phyloP scores from a whole-genome alignment of 1,284 basidiomycete genomes.

The Sporisorium exsertum region DNA sequence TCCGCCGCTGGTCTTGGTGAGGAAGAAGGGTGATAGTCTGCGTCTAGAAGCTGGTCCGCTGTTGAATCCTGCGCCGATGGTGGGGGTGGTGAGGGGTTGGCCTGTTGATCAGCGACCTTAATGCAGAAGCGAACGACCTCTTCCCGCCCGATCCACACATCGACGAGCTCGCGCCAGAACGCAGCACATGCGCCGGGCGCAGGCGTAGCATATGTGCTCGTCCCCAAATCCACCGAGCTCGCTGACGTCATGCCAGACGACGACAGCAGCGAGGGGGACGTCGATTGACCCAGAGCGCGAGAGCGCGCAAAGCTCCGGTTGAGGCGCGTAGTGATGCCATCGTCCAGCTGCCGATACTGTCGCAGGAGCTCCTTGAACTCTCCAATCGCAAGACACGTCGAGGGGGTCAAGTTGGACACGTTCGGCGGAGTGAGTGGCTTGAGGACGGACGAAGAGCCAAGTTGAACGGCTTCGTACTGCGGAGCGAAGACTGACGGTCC shows the following conservation, averaged over 20 bases:
- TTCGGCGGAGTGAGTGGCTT: constrained; percentile 34
- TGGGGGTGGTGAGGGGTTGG: not conserved
- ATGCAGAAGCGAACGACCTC: constrained; percentile 61
- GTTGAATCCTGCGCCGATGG: not conserved
- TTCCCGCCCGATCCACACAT: constrained; percentile 61
- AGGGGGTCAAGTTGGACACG: constrained; percentile 52
- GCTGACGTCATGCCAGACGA: constrained; percentile 27
- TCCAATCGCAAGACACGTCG: constrained; percentile 51
- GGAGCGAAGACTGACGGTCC: constrained; percentile 10
- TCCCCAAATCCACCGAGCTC: constrained; percentile 50
- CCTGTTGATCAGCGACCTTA: constrained; percentile 33
- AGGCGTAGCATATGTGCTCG: constrained; percentile 52
- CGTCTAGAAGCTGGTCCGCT: constrained; percentile 44
- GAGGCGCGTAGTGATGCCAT: constrained; percentile 59
- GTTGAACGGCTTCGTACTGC: constrained; percentile 34
- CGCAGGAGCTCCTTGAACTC: constrained; percentile 62
- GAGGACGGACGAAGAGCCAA: constrained; percentile 36
- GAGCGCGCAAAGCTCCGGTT: constrained; percentile 59
- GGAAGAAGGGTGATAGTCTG: constrained; percentile 29
- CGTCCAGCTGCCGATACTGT: constrained; percentile 64
- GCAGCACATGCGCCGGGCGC: constrained; percentile 44
- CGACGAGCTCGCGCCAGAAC: constrained; percentile 60
- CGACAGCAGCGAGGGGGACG: constrained; percentile 56
- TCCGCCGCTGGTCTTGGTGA: not conserved
- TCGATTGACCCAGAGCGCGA: constrained; percentile 50